Base-by-base conservation (phyloP, 164 flowering plant genomes). In the Santalum album region DNA sequence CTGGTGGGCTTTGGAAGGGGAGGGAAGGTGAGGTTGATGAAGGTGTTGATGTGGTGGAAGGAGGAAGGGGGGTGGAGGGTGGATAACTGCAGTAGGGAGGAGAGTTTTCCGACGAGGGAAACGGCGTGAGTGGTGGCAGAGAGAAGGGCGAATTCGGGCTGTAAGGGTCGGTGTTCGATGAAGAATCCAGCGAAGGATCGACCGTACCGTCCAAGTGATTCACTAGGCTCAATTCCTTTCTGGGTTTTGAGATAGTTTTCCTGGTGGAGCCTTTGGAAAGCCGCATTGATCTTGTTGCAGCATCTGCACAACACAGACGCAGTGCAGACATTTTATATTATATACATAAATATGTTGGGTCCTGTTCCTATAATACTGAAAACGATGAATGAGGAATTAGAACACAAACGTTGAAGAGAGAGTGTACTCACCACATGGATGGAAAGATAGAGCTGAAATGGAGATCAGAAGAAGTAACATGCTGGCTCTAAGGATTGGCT, bases 1-100 rank as follows among this genome's bases (percentile, higher is more conserved):
- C 70, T 35, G 85, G 81, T 56, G 81, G 80, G 66, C 51, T 72
- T 58, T 18, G 64, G 27, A 48, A 24, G 11, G 81, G 83, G 12
- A 72, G 46, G 39, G 53, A 21, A 7, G 84, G 82, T 14, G 78
- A 55, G 15, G 55, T 10, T 22, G 52, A 47, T 34, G 76, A 65
- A 10, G 79, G 54, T 49, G 80, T 74, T 3, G 78, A 69, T 11
- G 60, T 38, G 14, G 72, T 63, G 3, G 83, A 53, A n/a, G 86
- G 82, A 0, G 79, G 54, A 20, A 40, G 73, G 6, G 77, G 77
- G 32, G 70, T 63, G 57, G 21, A 39, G 16, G 89, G 88, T 26
- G 96, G 87, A 51, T 63, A 26, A n/a, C 63, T 51, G 62, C 91
- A 84, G 47, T 53, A 65, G 3, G 89, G 87, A 68, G 87, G 81